A percentile compares a stretch with the other conserved stretches of the same genome.
Evolutionary conservation across 805 yeast species (phyloP).

Genomic region (Isabelozyma heimii): DNA sequence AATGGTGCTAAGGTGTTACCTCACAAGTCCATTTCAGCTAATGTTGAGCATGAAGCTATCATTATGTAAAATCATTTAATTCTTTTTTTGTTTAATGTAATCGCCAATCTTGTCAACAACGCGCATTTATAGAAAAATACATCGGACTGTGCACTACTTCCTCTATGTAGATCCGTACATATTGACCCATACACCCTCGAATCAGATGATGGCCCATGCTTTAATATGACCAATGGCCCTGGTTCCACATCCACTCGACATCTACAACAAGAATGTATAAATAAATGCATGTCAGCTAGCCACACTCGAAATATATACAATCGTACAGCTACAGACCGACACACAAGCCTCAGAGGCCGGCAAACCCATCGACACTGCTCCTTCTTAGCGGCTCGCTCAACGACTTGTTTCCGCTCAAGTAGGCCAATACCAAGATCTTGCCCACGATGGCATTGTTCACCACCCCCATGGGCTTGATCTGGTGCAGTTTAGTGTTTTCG

Average conservation of each 20-base stretch:
- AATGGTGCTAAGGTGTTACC: constrained; percentile 99
- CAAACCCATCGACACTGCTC: constrained; percentile 37
- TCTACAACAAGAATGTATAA: no score
- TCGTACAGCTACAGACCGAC: background rate
- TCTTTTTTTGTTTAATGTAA: background rate
- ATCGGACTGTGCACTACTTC: background rate
- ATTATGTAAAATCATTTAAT: constrained; percentile 66
- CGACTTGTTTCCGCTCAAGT: constrained; percentile 68
- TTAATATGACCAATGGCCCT: no score
- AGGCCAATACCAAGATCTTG: constrained; percentile 69
- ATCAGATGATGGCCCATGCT: no score
- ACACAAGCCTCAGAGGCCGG: constrained; percentile 1
- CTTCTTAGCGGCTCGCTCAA: constrained; percentile 54
- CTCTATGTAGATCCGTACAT: background rate
- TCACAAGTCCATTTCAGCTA: constrained; percentile 93
- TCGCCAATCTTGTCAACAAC: background rate
- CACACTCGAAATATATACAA: background rate
- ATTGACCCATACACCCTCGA: no score
- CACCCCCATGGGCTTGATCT: constrained; percentile 46
- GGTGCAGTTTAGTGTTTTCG: constrained; percentile 24
- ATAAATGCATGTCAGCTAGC: background rate
- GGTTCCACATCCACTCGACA: no score
- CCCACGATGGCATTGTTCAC: constrained; percentile 63
- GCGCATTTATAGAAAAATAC: background rate
- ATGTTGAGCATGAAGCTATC: constrained; percentile 96